phyloP scores from a whole-genome alignment of 176 grass and related monocot genomes.

The Oryza brachyantha region DNA sequence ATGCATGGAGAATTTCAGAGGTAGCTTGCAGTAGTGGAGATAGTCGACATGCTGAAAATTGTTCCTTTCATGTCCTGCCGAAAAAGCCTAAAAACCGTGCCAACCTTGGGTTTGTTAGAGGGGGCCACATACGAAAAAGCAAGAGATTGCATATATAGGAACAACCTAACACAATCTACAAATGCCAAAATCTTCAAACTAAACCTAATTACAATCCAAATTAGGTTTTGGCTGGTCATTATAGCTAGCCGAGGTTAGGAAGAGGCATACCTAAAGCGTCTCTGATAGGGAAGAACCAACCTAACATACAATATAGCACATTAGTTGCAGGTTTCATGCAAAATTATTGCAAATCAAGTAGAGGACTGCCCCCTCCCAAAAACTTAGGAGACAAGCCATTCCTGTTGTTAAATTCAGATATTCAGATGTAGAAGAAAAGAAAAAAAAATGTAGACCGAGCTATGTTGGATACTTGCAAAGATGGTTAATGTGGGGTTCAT shows the following conservation, averaged over 20 bases:
- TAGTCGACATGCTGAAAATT: constrained; percentile 26
- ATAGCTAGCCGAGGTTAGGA: constrained; percentile 35
- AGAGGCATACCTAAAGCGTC: constrained; percentile 34
- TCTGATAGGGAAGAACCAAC: not conserved
- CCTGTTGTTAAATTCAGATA: not conserved
- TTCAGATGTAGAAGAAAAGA: not conserved
- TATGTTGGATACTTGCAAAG: constrained; percentile 29
- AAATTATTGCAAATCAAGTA: not conserved
- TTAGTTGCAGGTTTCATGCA: constrained; percentile 9
- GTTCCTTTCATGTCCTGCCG: constrained; percentile 39
- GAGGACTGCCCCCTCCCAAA: not conserved
- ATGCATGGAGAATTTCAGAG: not conserved
- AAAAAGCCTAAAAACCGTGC: constrained; percentile 42
- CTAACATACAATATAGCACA: not conserved
- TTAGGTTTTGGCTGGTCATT: constrained; percentile 55
- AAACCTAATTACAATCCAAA: constrained; percentile 39
- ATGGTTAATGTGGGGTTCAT: constrained; percentile 39
- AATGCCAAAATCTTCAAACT: constrained; percentile 38
- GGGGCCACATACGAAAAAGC: not conserved
- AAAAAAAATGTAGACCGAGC: not conserved
- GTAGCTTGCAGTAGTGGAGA: constrained; percentile 22
- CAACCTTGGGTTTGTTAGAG: constrained; percentile 22
- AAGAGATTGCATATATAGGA: not conserved
- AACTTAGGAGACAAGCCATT: constrained; percentile 23
- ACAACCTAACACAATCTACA: constrained; percentile 55